Evolutionary conservation across 2,329 filamentous ascomycete species (phyloP), one percentile per base, ranked within the genome.

Genomic region (Exophiala viscosa): DNA sequence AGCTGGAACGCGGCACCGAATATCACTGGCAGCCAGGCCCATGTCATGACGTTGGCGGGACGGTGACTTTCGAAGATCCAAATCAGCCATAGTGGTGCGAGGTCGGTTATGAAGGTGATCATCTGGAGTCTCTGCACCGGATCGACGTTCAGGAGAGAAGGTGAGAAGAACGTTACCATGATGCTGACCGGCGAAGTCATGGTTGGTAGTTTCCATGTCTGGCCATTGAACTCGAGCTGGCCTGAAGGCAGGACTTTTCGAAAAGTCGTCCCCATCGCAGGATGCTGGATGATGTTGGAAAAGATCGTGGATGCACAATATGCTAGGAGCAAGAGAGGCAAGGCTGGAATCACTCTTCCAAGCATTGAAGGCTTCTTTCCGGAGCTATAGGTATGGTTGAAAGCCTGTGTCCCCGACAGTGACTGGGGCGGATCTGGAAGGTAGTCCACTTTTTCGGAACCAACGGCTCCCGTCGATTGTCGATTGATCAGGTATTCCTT

Each of bases 51-150:
- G 49, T 68, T 69, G 2, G 64, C 64, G 18, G 63, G 55, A 31
- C 67, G 57, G 11, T 56, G 48, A 8, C 61, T 54, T 45, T 69
- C 67, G 20, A 69, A 54, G 31, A 62, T 57, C 59, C 59, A 64
- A 34, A 69, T 65, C 1, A 60, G 54, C 18, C 64, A 62, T 6
- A 69, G n/a, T 0, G 64, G 59, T 14, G 60, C 49, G 5, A 67
- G 33, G 44, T 69, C 66, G 31, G 44, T 56, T 1, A 66, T 18
- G 40, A 69, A 65, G 4, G 58, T 57, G 28, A 63, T 46, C 6
- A 41, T 51, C 45, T 67, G 67, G 4, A 60, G n/a, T 13, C 36
- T 20, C 11, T 52, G 50, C 8, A 43, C 1, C 5, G 50, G 28
- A 13, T 52, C 35, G 32, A 52, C 36, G 31, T 48, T 31, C 6